Evolutionary conservation across 805 yeast species (phyloP).

Genomic region (Kodamaea restingae): DNA sequence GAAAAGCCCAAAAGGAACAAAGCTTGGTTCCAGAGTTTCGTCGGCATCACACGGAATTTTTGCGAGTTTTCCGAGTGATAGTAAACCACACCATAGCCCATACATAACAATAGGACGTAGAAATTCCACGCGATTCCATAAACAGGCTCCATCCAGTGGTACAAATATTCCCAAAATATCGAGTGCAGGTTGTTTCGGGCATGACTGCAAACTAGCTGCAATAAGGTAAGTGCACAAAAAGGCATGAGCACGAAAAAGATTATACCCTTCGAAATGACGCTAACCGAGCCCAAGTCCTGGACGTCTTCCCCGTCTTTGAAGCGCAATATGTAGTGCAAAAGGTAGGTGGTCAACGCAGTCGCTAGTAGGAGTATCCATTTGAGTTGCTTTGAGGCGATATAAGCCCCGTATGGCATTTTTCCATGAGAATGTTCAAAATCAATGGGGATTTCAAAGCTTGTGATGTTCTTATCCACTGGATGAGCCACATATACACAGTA

Average conservation of each 20-base stretch:
- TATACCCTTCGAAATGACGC: conserved; percentile 25
- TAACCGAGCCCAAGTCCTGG: conserved; percentile 23
- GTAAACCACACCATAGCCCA: conserved; percentile 36
- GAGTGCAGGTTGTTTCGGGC: conserved; percentile 14
- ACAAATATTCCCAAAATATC: not conserved
- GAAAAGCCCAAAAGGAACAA: not conserved
- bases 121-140: conserved; percentile 10
- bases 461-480: conserved; percentile 13
- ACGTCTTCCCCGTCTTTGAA: conserved; percentile 25
- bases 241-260: conserved; percentile 26
- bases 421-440: conserved; percentile 22
- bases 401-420: conserved; percentile 17
- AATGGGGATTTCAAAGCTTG: conserved; percentile 16
- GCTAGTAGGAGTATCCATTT: conserved; percentile 15
- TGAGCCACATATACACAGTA: conserved; percentile 31
- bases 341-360: conserved; percentile 15
- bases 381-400: conserved; percentile 16
- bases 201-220: conserved; percentile 1
- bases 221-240: conserved; percentile 4
- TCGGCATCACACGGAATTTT: conserved; percentile 23
- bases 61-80: conserved; percentile 20
- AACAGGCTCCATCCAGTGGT: conserved; percentile 7
- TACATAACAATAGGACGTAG: conserved; percentile 24
- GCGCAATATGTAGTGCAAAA: conserved; percentile 23
- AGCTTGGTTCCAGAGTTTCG: not conserved